Evolutionary conservation across 2,329 filamentous ascomycete species (phyloP).

Genomic region (Trichocomaceae sp.): DNA sequence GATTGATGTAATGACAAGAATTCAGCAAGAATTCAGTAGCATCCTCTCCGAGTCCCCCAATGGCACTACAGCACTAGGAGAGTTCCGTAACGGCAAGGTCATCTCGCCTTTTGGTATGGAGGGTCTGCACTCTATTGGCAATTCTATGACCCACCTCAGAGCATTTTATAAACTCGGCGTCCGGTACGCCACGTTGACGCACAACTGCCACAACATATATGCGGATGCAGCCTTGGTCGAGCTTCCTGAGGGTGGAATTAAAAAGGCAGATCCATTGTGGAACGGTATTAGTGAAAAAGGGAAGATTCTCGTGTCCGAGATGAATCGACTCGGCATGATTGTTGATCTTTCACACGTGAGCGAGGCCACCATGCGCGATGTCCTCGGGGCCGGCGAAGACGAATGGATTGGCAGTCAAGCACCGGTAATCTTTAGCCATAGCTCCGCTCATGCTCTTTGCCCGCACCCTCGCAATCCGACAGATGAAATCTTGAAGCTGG

Average conservation of each 20-base stretch:
- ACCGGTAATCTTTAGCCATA: conserved; percentile 85
- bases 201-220: conserved; percentile 88
- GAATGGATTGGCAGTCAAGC: conserved; percentile 67
- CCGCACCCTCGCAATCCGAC: conserved; percentile 87
- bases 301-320: conserved; percentile 66
- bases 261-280: conserved; percentile 34
- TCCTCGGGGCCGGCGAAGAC: conserved; percentile 56
- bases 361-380: conserved; percentile 77
- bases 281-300: conserved; percentile 67
- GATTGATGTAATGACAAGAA: conserved; percentile 30
- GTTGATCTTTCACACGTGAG: conserved; percentile 78
- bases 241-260: conserved; percentile 31
- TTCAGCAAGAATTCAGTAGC: conserved; percentile 28
- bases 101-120: conserved; percentile 77
- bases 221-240: conserved; percentile 68
- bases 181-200: conserved; percentile 80
- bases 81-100: conserved; percentile 56
- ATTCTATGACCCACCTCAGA: conserved; percentile 61
- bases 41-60: conserved; percentile 53
- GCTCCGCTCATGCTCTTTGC: conserved; percentile 71
- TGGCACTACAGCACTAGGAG: conserved; percentile 54
- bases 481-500: conserved; percentile 70
- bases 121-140: conserved; percentile 89
- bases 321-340: conserved; percentile 94
- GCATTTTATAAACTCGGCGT: conserved; percentile 72